A percentile compares a stretch with the other conserved stretches of the same genome.
phyloP scores from a whole-genome alignment of 2,329 filamentous ascomycete species.

The Diplodia seriata region DNA sequence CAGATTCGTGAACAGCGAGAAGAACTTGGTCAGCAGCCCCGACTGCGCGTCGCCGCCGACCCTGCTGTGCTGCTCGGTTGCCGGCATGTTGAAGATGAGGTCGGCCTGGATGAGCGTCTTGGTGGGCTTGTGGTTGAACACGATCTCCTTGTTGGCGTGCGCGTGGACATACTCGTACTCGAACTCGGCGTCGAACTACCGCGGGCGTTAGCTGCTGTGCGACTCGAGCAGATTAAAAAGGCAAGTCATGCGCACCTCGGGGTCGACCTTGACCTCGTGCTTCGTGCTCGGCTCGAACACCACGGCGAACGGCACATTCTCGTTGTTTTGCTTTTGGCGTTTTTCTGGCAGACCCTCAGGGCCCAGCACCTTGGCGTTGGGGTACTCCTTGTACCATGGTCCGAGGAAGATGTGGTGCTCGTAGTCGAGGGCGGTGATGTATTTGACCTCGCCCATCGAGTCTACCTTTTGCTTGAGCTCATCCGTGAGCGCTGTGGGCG shows the following conservation, averaged over 20 bases:
- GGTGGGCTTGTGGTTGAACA: constrained; percentile 82
- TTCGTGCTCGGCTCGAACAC: constrained; percentile 59
- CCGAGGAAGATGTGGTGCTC: constrained; percentile 96
- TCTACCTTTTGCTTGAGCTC: constrained; percentile 70
- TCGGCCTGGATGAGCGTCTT: constrained; percentile 86
- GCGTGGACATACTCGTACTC: constrained; percentile 81
- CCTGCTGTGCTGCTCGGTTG: constrained; percentile 77
- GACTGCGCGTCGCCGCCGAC: constrained; percentile 60
- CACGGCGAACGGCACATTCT: constrained; percentile 68
- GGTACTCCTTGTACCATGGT: constrained; percentile 81
- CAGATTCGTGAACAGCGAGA: constrained; percentile 66
- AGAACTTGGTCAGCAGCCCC: constrained; percentile 67
- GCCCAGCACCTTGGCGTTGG: constrained; percentile 78
- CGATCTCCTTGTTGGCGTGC: constrained; percentile 84
- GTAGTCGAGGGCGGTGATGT: constrained; percentile 85
- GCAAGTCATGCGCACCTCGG: constrained; percentile 55
- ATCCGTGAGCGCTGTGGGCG: constrained; percentile 83
- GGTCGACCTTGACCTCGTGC: constrained; percentile 61
- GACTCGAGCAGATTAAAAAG: not conserved
- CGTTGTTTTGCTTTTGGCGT: constrained; percentile 67
- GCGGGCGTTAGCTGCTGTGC: not conserved
- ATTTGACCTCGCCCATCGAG: constrained; percentile 71
- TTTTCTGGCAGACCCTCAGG: constrained; percentile 86
- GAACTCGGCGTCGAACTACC: constrained; percentile 80
- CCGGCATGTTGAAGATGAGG: constrained; percentile 88